Evolutionary conservation across 306 rosid species (phyloP).

Genomic region (Styphnolobium japonicum): DNA sequence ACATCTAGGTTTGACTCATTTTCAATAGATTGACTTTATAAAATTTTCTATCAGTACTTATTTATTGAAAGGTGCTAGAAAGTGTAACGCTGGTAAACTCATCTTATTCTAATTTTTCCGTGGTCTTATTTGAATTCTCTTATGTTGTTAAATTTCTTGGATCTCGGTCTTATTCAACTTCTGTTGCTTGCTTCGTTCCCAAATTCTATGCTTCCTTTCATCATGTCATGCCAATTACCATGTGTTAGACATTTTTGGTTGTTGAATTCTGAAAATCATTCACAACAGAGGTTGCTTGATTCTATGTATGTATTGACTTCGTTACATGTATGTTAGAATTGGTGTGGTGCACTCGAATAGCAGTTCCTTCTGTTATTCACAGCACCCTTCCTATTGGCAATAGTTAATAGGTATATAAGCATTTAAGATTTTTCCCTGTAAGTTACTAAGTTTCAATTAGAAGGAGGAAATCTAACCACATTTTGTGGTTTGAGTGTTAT

Average conservation of each 20-base stretch:
- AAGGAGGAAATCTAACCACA: background rate
- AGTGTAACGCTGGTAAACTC: background rate
- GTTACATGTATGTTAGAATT: background rate
- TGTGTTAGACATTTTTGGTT: background rate
- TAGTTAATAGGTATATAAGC: background rate
- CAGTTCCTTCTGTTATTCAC: background rate
- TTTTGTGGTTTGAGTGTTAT: background rate
- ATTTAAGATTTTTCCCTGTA: background rate
- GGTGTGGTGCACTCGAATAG: background rate
- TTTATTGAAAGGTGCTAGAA: background rate
- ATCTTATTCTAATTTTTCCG: background rate
- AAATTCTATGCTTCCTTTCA: background rate
- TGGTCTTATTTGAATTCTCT: background rate
- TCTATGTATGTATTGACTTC: background rate
- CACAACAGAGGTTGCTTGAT: background rate
- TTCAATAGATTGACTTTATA: background rate
- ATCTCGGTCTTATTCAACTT: background rate
- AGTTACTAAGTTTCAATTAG: background rate
- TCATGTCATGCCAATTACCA: background rate
- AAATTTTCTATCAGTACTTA: background rate
- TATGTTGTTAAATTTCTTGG: background rate
- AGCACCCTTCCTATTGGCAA: background rate
- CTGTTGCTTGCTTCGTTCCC: background rate
- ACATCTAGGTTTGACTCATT: background rate
- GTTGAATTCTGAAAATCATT: background rate